A percentile compares a stretch with the other conserved stretches of the same genome.
These are phyloP conservation scores for Musa acuminata DNA, from an alignment of 176 grass and related monocot species.

Conservation along the genomic window DNA sequence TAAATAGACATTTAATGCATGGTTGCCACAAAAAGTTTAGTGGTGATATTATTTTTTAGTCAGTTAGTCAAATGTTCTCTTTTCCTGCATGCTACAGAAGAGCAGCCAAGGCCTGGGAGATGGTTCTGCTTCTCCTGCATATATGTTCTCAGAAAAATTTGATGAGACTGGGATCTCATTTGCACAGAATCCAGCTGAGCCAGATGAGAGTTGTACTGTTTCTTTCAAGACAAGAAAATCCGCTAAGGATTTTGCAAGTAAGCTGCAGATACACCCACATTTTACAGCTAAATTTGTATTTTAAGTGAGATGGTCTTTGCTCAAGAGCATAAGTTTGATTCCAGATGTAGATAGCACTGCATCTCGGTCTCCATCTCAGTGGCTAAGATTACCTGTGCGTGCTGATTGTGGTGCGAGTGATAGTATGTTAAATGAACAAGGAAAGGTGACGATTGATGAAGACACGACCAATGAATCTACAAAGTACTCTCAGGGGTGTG, in stretches of 20 bases:
- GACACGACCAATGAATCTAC: conserved; percentile 65
- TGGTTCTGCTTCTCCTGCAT: conserved; percentile 41
- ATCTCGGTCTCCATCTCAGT: conserved; percentile 39
- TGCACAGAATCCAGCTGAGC: conserved; percentile 42
- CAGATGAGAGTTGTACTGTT: conserved; percentile 28
- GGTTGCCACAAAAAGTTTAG: conserved; percentile 2
- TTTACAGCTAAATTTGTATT: no score
- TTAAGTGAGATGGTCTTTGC: no score
- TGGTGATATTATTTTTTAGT: conserved; percentile 8
- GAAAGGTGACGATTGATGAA: conserved; percentile 64
- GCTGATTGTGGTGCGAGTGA: conserved; percentile 46
- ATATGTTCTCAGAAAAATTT: conserved; percentile 41
- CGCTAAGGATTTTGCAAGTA: conserved; percentile 36
- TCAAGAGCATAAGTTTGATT: background rate
- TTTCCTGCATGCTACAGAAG: conserved; percentile 29
- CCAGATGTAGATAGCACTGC: conserved; percentile 40
- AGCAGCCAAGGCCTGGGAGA: conserved; percentile 58
- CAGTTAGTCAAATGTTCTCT: background rate
- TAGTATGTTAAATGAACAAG: conserved; percentile 40
- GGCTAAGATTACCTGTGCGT: conserved; percentile 32
- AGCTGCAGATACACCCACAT: background rate
- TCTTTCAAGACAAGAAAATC: conserved; percentile 42
- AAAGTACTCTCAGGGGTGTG: conserved; percentile 76
- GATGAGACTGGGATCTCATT: conserved; percentile 41
- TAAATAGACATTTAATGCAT: conserved; percentile 6